Evolutionary conservation across 1,284 basidiomycete species (phyloP).

Genomic region (Singerocomus rubriflavus): DNA sequence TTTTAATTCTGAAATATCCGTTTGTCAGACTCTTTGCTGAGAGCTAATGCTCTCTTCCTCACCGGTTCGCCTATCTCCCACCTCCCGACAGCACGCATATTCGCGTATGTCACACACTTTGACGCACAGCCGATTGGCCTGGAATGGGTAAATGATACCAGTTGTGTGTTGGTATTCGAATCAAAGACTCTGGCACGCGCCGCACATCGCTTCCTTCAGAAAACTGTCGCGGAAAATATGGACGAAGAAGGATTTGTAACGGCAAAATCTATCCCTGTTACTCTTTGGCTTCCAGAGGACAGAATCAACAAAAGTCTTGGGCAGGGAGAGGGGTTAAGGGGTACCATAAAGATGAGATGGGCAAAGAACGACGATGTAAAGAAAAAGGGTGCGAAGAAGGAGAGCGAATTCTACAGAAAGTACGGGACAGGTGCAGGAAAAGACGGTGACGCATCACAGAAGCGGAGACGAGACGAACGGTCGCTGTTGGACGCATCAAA

Average conservation of each 20-base stretch:
- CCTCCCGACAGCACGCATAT: conserved; percentile 66
- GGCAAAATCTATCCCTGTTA: conserved; percentile 64
- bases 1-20: not conserved
- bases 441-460: conserved; percentile 35
- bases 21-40: conserved; percentile 32
- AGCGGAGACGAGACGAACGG: conserved; percentile 36
- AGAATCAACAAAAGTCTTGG: conserved; percentile 68
- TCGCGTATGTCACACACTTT: conserved; percentile 74
- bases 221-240: conserved; percentile 45
- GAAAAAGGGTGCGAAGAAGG: conserved; percentile 62
- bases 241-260: conserved; percentile 57
- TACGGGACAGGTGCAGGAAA: conserved; percentile 67
- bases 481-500: conserved; percentile 26
- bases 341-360: conserved; percentile 67
- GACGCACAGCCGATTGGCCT: conserved; percentile 64
- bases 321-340: conserved; percentile 59
- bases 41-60: conserved; percentile 68
- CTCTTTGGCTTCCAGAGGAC: conserved; percentile 74
- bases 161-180: conserved; percentile 71
- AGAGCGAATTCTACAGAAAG: conserved; percentile 73
- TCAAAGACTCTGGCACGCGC: conserved; percentile 49
- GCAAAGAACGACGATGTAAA: conserved; percentile 67
- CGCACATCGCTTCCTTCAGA: conserved; percentile 51
- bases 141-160: conserved; percentile 78
- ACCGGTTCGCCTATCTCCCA: conserved; percentile 66